These are phyloP conservation scores for Sarocladium strictum DNA, from an alignment of 2,329 filamentous ascomycete genomes.

Conservation along the genomic window DNA sequence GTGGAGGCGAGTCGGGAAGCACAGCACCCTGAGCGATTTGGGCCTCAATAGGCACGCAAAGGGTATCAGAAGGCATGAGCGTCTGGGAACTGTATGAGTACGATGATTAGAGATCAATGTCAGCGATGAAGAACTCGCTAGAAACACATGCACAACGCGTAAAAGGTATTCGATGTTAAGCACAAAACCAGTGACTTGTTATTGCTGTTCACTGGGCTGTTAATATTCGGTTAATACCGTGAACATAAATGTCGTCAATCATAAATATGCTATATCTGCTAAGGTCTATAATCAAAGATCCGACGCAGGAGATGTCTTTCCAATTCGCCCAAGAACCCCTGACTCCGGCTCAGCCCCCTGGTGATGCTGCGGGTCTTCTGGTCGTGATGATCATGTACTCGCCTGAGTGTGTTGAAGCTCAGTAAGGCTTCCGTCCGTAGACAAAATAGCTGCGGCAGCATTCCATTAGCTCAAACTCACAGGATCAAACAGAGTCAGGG, in stretches of 20 bases:
- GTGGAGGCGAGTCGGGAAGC: slow-evolving; percentile 27
- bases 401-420: background rate
- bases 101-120: background rate
- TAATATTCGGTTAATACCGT: too few species aligned
- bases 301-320: too few species aligned
- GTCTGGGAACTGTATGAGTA: slow-evolving; percentile 7
- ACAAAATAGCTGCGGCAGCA: background rate
- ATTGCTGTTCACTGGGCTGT: too few species aligned
- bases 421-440: slow-evolving; percentile 2
- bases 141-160: background rate
- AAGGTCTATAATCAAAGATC: too few species aligned
- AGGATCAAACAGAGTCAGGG: background rate
- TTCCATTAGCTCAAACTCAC: background rate
- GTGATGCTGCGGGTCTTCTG: background rate
- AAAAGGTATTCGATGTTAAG: too few species aligned
- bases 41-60: background rate
- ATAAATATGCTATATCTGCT: too few species aligned
- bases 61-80: too few species aligned
- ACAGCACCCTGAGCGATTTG: slow-evolving; percentile 14
- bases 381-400: background rate
- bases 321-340: too few species aligned
- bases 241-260: too few species aligned
- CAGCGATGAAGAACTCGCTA: background rate
- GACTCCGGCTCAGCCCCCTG: background rate
- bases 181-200: too few species aligned